Base-by-base conservation (phyloP, 139 green algal species). In the Nannochloris sp. region DNA sequence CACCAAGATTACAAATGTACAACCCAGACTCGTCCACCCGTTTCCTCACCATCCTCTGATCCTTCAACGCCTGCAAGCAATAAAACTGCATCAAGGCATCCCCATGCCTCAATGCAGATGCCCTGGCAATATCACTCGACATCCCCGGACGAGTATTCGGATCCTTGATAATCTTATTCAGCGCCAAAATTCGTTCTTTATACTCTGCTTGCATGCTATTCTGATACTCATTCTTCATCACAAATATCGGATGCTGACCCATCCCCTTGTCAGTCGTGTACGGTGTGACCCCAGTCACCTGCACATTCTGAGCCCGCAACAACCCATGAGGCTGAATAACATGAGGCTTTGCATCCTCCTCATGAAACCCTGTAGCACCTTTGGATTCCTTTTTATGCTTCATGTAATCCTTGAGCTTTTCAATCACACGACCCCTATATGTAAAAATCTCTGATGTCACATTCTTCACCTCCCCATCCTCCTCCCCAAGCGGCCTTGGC, bases 1-100 rank as follows among this genome's bases (percentile, higher is more conserved):
- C 90, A 13, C 63, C 73, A 77, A 95, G 73, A 31, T 61, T 56
- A 66, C 74, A 76, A 3, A 96, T 68, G 43, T 88, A 79, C 30
- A 77, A 63, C 70, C 88, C 76, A 65, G 83, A 57, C 20, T 31
- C 25, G 63, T 79, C 67, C 8, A 85, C 56, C 5, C 53, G 37
- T 49, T 11, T 36, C 6, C 74, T 64, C 50, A 88, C 14, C 48
- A 43, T 66, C 0, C 33, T 46, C 68, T 83, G 76, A 51, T 60
- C 29, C 51, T 69, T 68, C 53, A 51, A 28, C 51, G 80, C 59
- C 36, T 56, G 50, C 49, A 86, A 58, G 40, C 65, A 68, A 30
- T 59, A 65, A 53, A 69, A 49, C 70, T 86, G 45, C 57, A 77
- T 48, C 16, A 40, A 40, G 33, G 33, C 33, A 40, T 40, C 33